Conservation (phyloP, 495 filamentous ascomycete species). For the Penicillium dipodomyicola region DNA sequence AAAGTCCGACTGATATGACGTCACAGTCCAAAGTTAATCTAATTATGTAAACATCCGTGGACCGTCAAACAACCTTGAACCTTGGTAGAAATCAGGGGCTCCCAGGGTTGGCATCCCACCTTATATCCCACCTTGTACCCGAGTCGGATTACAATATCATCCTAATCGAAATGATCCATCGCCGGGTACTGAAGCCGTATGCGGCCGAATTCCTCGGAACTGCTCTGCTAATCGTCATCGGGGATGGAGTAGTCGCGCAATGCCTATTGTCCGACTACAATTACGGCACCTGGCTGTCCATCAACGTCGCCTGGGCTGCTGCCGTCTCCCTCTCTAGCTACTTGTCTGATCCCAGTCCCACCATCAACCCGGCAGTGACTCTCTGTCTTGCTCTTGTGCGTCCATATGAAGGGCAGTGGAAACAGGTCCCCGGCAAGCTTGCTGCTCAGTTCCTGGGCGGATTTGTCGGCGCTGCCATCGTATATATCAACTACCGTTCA, state of each 20-base stretch:
- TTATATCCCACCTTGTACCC: background rate
- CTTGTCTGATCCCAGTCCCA: conserved; percentile 31
- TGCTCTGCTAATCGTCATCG: conserved; percentile 36
- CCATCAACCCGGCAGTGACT: conserved; percentile 35
- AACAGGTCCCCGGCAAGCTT: conserved; percentile 29
- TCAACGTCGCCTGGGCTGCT: conserved; percentile 39
- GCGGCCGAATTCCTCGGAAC: conserved; percentile 39
- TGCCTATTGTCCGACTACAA: conserved; percentile 36
- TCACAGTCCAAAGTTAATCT: background rate
- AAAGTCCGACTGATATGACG: background rate
- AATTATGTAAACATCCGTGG: background rate
- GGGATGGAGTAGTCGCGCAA: conserved; percentile 39
- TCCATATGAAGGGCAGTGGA: conserved; percentile 32
- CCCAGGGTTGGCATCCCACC: background rate
- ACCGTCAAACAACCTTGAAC: too few species aligned
- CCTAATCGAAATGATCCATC: conserved; percentile 24
- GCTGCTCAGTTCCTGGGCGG: conserved; percentile 35
- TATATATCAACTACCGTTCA: conserved; percentile 38
- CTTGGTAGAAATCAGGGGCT: background rate
- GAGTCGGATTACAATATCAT: background rate
- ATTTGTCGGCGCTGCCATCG: conserved; percentile 35
- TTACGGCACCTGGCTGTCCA: conserved; percentile 41
- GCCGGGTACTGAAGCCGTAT: conserved; percentile 31
- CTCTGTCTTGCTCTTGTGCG: conserved; percentile 33
- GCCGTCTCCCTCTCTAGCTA: conserved; percentile 34